Conservation (phyloP, 345 rosid genomes). For the Balakata baccata region DNA sequence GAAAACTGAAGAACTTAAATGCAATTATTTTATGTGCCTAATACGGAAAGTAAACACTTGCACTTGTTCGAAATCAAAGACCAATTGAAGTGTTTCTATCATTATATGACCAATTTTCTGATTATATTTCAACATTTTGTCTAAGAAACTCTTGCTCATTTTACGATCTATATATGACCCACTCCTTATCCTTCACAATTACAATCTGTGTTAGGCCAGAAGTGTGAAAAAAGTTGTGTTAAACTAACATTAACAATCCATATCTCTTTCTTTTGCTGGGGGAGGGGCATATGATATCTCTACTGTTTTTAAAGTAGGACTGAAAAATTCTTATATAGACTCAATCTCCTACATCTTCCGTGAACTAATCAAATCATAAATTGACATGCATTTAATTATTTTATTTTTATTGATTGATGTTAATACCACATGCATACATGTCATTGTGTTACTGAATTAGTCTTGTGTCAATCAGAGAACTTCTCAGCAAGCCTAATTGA, state of each 20-base stretch:
- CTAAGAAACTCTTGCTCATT: neutral
- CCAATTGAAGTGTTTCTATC: neutral
- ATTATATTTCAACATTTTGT: conserved; percentile 10
- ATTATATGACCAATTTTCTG: neutral
- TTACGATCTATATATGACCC: neutral
- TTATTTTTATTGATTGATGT: too few species aligned
- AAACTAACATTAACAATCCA: conserved; percentile 1
- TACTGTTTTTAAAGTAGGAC: too few species aligned
- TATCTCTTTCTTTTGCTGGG: conserved; percentile 3
- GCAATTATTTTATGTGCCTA: too few species aligned
- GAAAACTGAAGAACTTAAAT: neutral
- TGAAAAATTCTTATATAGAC: too few species aligned
- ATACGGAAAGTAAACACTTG: neutral
- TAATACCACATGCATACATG: too few species aligned
- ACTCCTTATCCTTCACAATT: neutral
- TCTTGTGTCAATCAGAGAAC: too few species aligned
- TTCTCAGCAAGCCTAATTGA: conserved; percentile 14
- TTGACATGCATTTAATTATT: too few species aligned
- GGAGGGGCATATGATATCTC: conserved; percentile 1
- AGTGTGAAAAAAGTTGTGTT: neutral
- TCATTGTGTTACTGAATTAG: too few species aligned
- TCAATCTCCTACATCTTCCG: too few species aligned
- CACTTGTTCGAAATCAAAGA: neutral
- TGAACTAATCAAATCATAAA: too few species aligned
- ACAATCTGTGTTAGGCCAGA: neutral